These are phyloP conservation scores for Sporisorium iseilematis-ciliati DNA, from an alignment of 1,284 basidiomycete genomes.

Conservation along the genomic window DNA sequence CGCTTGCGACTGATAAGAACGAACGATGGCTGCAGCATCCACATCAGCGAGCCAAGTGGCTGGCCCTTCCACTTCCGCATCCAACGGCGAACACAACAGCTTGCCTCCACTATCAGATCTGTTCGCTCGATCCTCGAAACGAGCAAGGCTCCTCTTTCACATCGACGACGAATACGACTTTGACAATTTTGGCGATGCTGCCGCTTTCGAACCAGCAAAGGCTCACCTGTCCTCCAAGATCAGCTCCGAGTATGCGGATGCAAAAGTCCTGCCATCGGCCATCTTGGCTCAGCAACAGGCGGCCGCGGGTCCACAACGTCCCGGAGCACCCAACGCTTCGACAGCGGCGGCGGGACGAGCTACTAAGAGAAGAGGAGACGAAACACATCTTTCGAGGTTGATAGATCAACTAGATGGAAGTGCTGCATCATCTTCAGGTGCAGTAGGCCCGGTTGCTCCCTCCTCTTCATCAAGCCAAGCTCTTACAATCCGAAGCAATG, in stretches of 20 bases:
- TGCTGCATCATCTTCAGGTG: conserved; percentile 12
- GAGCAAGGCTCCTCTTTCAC: conserved; percentile 42
- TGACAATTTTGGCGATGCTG: conserved; percentile 43
- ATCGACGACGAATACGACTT: conserved; percentile 44
- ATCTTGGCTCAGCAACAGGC: conserved; percentile 86
- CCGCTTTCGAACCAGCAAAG: conserved; percentile 56
- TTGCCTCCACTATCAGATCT: conserved; percentile 49
- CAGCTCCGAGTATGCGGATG: conserved; percentile 86
- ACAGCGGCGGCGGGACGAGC: conserved; percentile 13
- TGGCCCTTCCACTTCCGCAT: conserved; percentile 23
- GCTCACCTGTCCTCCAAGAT: conserved; percentile 77
- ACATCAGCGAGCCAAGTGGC: conserved; percentile 17
- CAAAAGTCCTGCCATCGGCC: conserved; percentile 84
- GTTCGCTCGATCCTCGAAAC: conserved; percentile 45
- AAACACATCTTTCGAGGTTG: conserved; percentile 22
- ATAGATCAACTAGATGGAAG: conserved; percentile 48
- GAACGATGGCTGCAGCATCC: conserved; percentile 21
- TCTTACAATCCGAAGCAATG: conserved; percentile 27
- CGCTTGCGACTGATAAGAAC: background rate
- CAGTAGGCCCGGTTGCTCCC: conserved; percentile 20
- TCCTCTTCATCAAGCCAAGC: conserved; percentile 38
- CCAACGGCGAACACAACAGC: conserved; percentile 11
- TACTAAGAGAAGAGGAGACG: conserved; percentile 30
- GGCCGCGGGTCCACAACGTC: conserved; percentile 74
- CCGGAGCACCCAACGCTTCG: conserved; percentile 23